Conservation (phyloP, 306 rosid species). For the Citrullus amarus region DNA sequence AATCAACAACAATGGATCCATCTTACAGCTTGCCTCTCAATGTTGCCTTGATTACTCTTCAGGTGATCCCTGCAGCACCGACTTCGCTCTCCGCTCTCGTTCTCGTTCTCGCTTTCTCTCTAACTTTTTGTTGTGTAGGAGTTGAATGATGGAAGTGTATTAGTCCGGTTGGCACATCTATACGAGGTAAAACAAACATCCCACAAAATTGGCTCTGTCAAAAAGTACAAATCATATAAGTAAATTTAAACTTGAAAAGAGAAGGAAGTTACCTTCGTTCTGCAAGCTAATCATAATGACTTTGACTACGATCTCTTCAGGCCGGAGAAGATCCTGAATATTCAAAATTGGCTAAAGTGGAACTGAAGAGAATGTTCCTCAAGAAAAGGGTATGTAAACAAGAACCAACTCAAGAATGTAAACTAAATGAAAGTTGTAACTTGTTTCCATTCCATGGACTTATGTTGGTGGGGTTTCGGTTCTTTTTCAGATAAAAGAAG, state of each 20-base stretch:
- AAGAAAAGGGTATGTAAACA: conserved; percentile 37
- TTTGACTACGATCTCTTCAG: conserved; percentile 21
- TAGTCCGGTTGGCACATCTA: conserved; percentile 81
- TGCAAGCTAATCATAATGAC: background rate
- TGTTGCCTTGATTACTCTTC: conserved; percentile 78
- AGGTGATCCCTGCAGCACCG: conserved; percentile 27
- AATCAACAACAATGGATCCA: conserved; percentile 40
- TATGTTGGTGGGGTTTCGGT: conserved; percentile 4
- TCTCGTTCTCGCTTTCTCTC: conserved; percentile 2
- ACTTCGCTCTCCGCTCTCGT: background rate
- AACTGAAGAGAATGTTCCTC: conserved; percentile 58
- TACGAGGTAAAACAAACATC: conserved; percentile 46
- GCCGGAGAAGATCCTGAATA: conserved; percentile 49
- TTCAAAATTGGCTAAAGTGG: conserved; percentile 51
- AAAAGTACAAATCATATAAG: background rate
- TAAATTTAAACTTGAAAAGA: background rate
- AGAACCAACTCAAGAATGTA: background rate
- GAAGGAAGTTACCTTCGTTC: background rate
- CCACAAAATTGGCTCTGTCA: background rate
- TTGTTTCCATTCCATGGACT: background rate
- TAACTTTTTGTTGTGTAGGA: conserved; percentile 31
- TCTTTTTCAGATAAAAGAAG: conserved; percentile 31
- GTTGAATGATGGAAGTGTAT: conserved; percentile 59
- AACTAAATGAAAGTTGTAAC: background rate
- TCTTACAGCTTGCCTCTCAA: conserved; percentile 62